Conservation (phyloP, 2,329 filamentous ascomycete genomes). For the Emmonsia crescens region DNA sequence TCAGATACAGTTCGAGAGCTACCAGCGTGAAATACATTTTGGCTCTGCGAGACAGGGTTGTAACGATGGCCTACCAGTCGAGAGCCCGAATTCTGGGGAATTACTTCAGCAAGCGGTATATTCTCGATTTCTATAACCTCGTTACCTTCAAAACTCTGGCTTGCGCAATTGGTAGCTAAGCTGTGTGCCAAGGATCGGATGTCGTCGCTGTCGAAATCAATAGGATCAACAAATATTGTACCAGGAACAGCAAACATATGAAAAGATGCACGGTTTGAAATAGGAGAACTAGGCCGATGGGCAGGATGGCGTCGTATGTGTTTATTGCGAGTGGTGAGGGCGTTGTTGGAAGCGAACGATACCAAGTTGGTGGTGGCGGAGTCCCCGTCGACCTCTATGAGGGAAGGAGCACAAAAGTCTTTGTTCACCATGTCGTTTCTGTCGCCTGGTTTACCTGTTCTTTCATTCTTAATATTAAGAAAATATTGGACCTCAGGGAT, state of each 20-base stretch:
- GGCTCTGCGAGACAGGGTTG: background rate
- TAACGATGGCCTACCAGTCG: background rate
- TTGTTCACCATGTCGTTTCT: background rate
- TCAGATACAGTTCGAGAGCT: background rate
- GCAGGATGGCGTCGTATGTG: background rate
- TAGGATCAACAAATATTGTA: background rate
- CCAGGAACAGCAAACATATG: background rate
- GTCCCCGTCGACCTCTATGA: background rate
- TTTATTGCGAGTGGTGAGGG: background rate
- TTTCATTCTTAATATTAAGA: conserved; percentile 3
- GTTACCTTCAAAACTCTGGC: background rate
- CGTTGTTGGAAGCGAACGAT: background rate
- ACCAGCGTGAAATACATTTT: background rate
- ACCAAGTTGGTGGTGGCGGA: background rate
- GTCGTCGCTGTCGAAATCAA: conserved; percentile 3
- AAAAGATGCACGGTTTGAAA: background rate
- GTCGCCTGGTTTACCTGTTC: background rate
- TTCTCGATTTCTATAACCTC: background rate
- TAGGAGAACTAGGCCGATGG: background rate
- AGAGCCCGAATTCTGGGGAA: background rate
- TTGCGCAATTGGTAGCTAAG: background rate
- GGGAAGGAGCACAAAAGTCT: background rate
- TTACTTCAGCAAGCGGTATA: background rate
- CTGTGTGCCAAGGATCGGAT: background rate
- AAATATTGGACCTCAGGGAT: background rate